These are phyloP conservation scores for Acacia confusa DNA, from an alignment of 306 rosid genomes.

Conservation along the genomic window DNA sequence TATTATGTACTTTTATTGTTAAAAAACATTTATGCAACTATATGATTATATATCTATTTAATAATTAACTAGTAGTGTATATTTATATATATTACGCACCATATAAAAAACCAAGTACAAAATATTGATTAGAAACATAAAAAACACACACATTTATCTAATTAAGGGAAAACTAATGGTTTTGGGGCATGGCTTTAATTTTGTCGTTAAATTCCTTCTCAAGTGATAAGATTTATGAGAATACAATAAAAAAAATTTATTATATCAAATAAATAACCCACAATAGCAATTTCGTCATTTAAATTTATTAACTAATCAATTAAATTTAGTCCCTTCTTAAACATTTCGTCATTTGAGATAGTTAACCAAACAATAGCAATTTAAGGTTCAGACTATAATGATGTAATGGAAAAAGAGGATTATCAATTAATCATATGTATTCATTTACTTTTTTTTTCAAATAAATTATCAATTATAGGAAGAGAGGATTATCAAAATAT, in stretches of 20 bases:
- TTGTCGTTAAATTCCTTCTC: background rate
- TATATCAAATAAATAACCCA: too few relatives aligned
- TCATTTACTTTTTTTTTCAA: too few relatives aligned
- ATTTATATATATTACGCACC: too few relatives aligned
- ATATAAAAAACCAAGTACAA: background rate
- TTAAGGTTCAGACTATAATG: too few relatives aligned
- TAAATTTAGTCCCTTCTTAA: background rate
- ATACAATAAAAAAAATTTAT: too few relatives aligned
- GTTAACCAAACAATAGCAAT: background rate
- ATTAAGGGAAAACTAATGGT: background rate
- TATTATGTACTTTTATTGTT: background rate
- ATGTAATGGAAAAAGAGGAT: too few relatives aligned
- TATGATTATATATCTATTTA: background rate
- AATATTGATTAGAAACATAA: background rate
- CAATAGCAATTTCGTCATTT: too few relatives aligned
- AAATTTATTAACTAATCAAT: too few relatives aligned
- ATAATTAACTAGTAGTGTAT: too few relatives aligned
- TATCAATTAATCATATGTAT: too few relatives aligned
- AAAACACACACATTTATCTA: background rate
- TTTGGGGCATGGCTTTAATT: background rate
- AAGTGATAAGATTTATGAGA: background rate
- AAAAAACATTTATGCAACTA: background rate
- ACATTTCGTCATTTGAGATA: background rate
- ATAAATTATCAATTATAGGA: too few relatives aligned
- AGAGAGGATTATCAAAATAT: too few relatives aligned